A percentile compares a stretch with the other conserved stretches of the same genome.
phyloP scores from a whole-genome alignment of 345 rosid species.

The Litchi chinensis region DNA sequence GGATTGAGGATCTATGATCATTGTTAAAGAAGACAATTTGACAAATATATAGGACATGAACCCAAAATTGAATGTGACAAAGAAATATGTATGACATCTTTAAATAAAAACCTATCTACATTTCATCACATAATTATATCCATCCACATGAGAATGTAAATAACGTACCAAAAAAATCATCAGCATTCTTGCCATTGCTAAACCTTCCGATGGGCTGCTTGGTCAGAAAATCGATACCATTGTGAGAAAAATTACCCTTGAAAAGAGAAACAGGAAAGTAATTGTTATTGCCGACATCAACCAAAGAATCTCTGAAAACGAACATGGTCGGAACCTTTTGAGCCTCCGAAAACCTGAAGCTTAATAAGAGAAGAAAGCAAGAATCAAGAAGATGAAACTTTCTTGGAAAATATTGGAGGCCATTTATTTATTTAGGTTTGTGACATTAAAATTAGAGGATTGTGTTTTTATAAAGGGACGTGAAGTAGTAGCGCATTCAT shows the following conservation, averaged over 20 bases:
- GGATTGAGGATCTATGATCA: no score
- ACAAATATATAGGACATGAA: no score
- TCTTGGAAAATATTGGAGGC: not conserved
- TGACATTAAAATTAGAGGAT: no score
- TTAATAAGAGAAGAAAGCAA: not conserved
- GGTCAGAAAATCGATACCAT: constrained; percentile 51
- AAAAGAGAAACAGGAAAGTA: constrained; percentile 35
- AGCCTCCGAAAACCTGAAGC: constrained; percentile 15
- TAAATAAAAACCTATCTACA: no score
- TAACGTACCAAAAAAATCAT: constrained; percentile 47
- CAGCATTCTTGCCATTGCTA: constrained; percentile 56
- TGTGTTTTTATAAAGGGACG: no score
- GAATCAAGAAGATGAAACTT: not conserved
- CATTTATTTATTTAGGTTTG: not conserved
- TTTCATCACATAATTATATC: no score
- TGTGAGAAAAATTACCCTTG: constrained; percentile 51
- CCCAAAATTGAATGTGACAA: no score
- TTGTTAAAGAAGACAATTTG: no score
- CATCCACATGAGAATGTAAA: no score
- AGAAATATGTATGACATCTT: no score
- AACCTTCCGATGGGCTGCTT: constrained; percentile 57
- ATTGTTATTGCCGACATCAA: constrained; percentile 61
- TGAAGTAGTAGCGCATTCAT: no score
- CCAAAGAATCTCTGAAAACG: constrained; percentile 53
- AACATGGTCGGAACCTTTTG: constrained; percentile 47